Percentiles rank a stretch among this genome's conserved stretches.
phyloP scores from a whole-genome alignment of 192 early-diverging fungal genomes.

The Ambispora gerdemannii region DNA sequence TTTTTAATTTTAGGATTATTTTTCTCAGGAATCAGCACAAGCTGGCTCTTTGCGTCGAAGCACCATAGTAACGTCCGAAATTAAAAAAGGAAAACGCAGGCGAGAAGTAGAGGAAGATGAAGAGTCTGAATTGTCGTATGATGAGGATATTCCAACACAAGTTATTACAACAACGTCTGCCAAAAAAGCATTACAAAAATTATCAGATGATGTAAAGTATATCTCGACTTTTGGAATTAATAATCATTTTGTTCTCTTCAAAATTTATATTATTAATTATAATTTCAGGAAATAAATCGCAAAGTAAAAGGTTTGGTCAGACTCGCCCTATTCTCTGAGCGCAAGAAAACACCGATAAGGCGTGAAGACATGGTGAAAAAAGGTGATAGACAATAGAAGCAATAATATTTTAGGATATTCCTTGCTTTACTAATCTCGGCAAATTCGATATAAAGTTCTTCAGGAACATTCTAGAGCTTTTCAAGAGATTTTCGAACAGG shows the following conservation, averaged over 20 bases:
- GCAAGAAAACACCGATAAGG: conserved; percentile 45
- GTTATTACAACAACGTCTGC: background rate
- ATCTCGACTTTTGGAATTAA: background rate
- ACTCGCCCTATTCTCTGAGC: conserved; percentile 56
- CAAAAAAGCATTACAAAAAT: conserved; percentile 1
- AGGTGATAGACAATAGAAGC: conserved; percentile 33
- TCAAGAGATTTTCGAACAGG: conserved; percentile 46
- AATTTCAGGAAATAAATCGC: conserved; percentile 52
- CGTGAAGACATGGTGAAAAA: conserved; percentile 61
- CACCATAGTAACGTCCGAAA: background rate
- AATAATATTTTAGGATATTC: background rate
- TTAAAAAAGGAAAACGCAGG: background rate
- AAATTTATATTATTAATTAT: background rate
- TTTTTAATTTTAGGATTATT: too few species aligned
- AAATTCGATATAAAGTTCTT: conserved; percentile 41
- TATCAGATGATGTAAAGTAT: conserved; percentile 5
- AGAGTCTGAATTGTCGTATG: conserved; percentile 1
- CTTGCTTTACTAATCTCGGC: background rate
- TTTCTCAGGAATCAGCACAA: background rate
- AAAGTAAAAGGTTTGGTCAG: conserved; percentile 62
- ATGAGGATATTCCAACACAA: background rate
- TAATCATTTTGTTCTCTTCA: background rate
- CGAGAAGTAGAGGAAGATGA: background rate
- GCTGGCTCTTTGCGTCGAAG: background rate
- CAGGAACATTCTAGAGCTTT: conserved; percentile 43